Conservation (phyloP, 2,329 filamentous ascomycete genomes). For the Periglandula ipomoeae region DNA sequence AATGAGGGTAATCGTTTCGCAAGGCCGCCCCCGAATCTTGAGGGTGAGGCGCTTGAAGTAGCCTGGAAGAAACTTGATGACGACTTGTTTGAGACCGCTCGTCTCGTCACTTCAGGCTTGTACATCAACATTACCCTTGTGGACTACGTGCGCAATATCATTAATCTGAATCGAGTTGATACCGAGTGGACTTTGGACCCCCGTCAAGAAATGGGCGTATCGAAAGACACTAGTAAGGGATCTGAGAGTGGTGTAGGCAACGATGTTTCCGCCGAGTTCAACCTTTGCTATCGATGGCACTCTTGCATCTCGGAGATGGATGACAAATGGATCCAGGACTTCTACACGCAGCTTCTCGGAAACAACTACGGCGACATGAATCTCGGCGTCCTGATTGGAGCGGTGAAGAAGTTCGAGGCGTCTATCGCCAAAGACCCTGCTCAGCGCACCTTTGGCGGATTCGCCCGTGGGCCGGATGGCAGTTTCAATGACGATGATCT, state of each 20-base stretch:
- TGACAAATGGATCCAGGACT: constrained; percentile 68
- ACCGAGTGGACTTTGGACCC: constrained; percentile 78
- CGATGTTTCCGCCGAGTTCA: constrained; percentile 81
- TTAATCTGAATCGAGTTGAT: constrained; percentile 49
- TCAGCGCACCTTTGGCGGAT: constrained; percentile 57
- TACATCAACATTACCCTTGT: constrained; percentile 72
- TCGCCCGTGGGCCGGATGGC: constrained; percentile 56
- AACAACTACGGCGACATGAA: constrained; percentile 46
- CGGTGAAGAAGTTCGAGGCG: constrained; percentile 53
- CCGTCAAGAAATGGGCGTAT: constrained; percentile 54
- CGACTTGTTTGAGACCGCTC: constrained; percentile 69
- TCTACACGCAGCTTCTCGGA: constrained; percentile 53
- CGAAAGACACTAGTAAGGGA: constrained; percentile 42
- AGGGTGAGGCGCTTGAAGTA: constrained; percentile 37
- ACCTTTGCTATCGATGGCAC: constrained; percentile 82
- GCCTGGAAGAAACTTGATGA: constrained; percentile 65
- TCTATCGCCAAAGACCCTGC: constrained; percentile 56
- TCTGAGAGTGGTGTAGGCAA: constrained; percentile 69
- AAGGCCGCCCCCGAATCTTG: constrained; percentile 44
- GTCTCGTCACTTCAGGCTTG: constrained; percentile 63
- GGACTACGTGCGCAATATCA: constrained; percentile 71
- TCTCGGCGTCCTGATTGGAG: constrained; percentile 50
- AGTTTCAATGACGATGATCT: constrained; percentile 69
- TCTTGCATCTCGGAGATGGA: constrained; percentile 63
- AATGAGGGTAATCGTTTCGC: constrained; percentile 76